Percentiles rank a stretch among this genome's conserved stretches.
Conservation (phyloP, 805 yeast species). For the Blastobotrys americana region DNA sequence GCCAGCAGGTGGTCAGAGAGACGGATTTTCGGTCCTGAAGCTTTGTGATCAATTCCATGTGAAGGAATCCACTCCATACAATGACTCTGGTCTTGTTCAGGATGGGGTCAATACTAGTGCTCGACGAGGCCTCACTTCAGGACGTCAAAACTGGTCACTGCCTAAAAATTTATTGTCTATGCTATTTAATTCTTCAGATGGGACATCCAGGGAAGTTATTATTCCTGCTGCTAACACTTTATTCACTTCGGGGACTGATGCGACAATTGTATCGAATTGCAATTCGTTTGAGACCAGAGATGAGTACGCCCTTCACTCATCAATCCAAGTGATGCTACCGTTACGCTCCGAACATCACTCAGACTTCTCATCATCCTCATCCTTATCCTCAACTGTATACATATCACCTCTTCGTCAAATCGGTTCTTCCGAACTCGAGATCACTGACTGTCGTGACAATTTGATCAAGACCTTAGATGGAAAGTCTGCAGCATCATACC, state of each 20-base stretch:
- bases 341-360: background rate
- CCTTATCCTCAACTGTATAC: constrained; percentile 9
- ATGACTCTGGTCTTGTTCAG: constrained; percentile 1
- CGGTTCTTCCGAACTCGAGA: constrained; percentile 29
- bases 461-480: constrained; percentile 50
- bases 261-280: constrained; percentile 10
- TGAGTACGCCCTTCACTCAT: constrained; percentile 4
- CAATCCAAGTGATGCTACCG: constrained; percentile 3
- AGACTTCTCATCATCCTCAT: background rate
- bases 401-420: constrained; percentile 11
- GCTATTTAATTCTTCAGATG: constrained; percentile 8
- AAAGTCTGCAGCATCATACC: constrained; percentile 48
- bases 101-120: background rate
- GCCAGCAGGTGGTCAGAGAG: constrained; percentile 28
- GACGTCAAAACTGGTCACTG: constrained; percentile 14
- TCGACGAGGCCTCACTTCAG: constrained; percentile 6
- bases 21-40: constrained; percentile 25
- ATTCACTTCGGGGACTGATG: constrained; percentile 24
- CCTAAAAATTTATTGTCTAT: constrained; percentile 9
- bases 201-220: constrained; percentile 17
- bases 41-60: constrained; percentile 16
- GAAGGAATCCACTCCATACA: constrained; percentile 16
- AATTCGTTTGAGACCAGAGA: constrained; percentile 1
- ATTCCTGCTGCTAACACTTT: constrained; percentile 31
- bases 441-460: constrained; percentile 51